A percentile compares a stretch with the other conserved stretches of the same genome.
Conservation (phyloP, 1,139 yeast species). For the Yamadazyma membranifaciens region DNA sequence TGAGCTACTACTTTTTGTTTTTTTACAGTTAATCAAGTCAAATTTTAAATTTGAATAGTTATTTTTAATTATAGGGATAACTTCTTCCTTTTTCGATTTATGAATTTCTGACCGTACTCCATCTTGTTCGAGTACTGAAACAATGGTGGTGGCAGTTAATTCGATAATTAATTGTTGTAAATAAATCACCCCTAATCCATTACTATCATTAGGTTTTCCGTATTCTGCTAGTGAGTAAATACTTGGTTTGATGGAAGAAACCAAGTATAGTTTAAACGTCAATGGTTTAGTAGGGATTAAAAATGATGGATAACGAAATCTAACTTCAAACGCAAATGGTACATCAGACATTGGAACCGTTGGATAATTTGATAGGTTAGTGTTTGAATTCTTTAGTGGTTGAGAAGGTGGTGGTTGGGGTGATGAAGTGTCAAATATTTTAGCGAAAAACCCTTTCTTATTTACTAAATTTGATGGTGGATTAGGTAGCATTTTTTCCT, state of each 20-base stretch:
- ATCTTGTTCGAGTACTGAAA: constrained; percentile 38
- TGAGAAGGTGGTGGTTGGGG: constrained; percentile 5
- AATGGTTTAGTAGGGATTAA: constrained; percentile 43
- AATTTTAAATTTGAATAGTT: constrained; percentile 35
- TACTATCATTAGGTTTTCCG: constrained; percentile 38
- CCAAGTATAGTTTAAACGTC: constrained; percentile 36
- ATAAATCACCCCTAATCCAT: constrained; percentile 49
- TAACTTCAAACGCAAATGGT: constrained; percentile 44
- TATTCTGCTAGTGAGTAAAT: constrained; percentile 36
- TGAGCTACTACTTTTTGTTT: constrained; percentile 24
- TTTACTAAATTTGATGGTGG: constrained; percentile 14
- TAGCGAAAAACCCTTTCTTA: constrained; percentile 23
- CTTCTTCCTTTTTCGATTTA: constrained; percentile 27
- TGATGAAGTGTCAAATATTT: constrained; percentile 16
- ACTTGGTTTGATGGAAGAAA: constrained; percentile 34
- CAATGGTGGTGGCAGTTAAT: constrained; percentile 29
- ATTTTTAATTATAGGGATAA: constrained; percentile 30
- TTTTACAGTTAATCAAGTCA: constrained; percentile 38
- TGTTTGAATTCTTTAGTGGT: neutral
- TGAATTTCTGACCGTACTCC: constrained; percentile 27
- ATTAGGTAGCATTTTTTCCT: constrained; percentile 16
- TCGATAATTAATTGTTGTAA: constrained; percentile 37
- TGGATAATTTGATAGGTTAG: constrained; percentile 14
- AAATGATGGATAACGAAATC: constrained; percentile 47
- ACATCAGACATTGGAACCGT: constrained; percentile 36